A percentile compares a stretch with the other conserved stretches of the same genome.
Conservation (phyloP, 352 stramenopile species). For the Pythium volutum region DNA sequence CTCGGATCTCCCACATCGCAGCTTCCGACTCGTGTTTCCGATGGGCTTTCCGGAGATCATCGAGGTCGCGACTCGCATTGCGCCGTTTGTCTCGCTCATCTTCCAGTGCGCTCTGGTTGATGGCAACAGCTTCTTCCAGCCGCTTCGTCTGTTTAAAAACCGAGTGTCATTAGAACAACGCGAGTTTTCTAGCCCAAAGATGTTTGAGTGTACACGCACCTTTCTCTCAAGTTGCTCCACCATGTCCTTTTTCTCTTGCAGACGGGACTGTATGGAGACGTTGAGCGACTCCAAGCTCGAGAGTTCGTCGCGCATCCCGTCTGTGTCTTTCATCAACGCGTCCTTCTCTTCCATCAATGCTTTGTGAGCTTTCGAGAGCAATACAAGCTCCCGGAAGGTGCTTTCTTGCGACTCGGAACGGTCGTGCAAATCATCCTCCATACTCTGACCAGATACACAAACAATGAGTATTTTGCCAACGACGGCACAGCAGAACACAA, state of each 20-base stretch:
- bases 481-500: neutral
- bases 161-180: neutral
- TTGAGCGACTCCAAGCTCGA: conserved; percentile 56
- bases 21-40: conserved; percentile 66
- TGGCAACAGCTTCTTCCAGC: conserved; percentile 46
- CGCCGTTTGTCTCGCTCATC: conserved; percentile 61
- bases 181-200: neutral
- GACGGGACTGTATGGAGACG: conserved; percentile 46
- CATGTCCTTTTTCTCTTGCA: conserved; percentile 67
- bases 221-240: conserved; percentile 62
- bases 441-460: conserved; percentile 27
- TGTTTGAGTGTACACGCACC: conserved; percentile 25
- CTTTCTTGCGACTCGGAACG: conserved; percentile 54
- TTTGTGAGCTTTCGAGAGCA: conserved; percentile 81
- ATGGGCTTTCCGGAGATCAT: conserved; percentile 62
- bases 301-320: conserved; percentile 46
- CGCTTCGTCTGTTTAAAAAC: conserved; percentile 33
- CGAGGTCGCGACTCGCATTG: conserved; percentile 43
- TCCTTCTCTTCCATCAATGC: conserved; percentile 58
- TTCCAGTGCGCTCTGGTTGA: conserved; percentile 48
- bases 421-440: conserved; percentile 61
- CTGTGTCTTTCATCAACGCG: conserved; percentile 41
- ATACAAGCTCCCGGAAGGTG: conserved; percentile 76
- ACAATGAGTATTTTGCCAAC: neutral
- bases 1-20: conserved; percentile 56